Evolutionary conservation across 2,329 filamentous ascomycete genomes (phyloP).

Genomic region (Penicillium sp.): DNA sequence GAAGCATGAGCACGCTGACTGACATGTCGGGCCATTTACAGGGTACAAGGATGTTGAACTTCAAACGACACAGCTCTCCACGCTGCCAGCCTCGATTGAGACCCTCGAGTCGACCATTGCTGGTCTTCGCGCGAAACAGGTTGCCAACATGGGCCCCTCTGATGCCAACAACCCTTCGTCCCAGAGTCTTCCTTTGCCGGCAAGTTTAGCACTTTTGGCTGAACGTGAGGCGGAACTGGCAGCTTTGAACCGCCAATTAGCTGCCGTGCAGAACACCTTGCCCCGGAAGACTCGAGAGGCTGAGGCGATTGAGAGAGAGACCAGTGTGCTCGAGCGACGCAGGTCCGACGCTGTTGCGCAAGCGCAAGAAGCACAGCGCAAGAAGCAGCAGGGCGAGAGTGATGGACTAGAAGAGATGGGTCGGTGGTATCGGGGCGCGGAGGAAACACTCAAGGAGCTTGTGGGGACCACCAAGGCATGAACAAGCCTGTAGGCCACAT

Average conservation of each 20-base stretch:
- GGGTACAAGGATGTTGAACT: conserved; percentile 58
- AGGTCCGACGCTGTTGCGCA: conserved; percentile 46
- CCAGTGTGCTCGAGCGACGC: conserved; percentile 46
- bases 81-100: conserved; percentile 55
- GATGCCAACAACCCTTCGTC: conserved; percentile 32
- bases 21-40: conserved; percentile 22
- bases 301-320: conserved; percentile 47
- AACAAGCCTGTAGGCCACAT: conserved; percentile 2
- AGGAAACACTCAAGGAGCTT: conserved; percentile 43
- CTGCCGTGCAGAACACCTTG: conserved; percentile 45
- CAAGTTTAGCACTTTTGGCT: conserved; percentile 41
- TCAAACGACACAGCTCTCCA: conserved; percentile 53
- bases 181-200: conserved; percentile 43
- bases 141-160: conserved; percentile 63
- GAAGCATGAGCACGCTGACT: background rate
- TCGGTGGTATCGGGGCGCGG: conserved; percentile 47
- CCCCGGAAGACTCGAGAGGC: conserved; percentile 47
- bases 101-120: conserved; percentile 54
- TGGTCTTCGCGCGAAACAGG: conserved; percentile 55
- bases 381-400: conserved; percentile 46
- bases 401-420: conserved; percentile 50
- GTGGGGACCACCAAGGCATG: conserved; percentile 34
- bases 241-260: conserved; percentile 45
- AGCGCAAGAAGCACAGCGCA: conserved; percentile 49
- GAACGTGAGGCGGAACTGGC: conserved; percentile 44